Conservation (phyloP, 192 early-diverging fungal species). For the Chytriomyces sp. region DNA sequence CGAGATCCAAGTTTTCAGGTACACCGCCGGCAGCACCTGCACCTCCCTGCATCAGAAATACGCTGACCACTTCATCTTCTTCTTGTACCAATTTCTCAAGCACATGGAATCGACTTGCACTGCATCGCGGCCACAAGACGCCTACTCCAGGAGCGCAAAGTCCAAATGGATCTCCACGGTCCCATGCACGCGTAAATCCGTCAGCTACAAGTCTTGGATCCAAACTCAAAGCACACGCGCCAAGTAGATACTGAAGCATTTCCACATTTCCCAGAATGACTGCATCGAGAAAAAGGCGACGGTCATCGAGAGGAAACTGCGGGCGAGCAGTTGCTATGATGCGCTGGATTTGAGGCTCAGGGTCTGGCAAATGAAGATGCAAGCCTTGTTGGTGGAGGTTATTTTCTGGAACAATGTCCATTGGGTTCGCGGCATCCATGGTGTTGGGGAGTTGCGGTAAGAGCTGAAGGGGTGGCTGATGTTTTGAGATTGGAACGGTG, state of each 20-base stretch:
- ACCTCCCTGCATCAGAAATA: slow-evolving; percentile 19
- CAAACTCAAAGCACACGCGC: slow-evolving; percentile 3
- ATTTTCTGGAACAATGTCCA: not conserved
- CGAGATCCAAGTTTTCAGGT: not conserved
- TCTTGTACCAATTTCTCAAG: slow-evolving; percentile 35
- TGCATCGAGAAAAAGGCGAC: slow-evolving; percentile 32
- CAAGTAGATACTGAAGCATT: slow-evolving; percentile 17
- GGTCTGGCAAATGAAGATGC: not conserved
- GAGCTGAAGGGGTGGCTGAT: not conserved
- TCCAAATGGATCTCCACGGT: slow-evolving; percentile 24
- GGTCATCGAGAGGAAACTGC: slow-evolving; percentile 34
- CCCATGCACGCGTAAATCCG: slow-evolving; percentile 38
- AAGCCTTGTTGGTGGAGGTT: too few species aligned
- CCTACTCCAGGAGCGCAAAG: slow-evolving; percentile 19
- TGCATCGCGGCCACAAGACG: slow-evolving; percentile 37
- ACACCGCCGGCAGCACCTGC: slow-evolving; percentile 7
- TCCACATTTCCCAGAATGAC: slow-evolving; percentile 15
- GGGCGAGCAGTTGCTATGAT: not conserved
- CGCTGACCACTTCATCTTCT: slow-evolving; percentile 33
- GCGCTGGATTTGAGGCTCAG: not conserved
- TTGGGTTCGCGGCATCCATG: not conserved
- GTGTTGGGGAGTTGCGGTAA: not conserved
- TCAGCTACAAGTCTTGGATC: slow-evolving; percentile 34
- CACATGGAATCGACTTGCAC: slow-evolving; percentile 18
- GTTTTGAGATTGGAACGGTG: slow-evolving; percentile 20